These are phyloP conservation scores for Amaranthus palmeri DNA, from an alignment of 148 eudicot species.

Conservation along the genomic window DNA sequence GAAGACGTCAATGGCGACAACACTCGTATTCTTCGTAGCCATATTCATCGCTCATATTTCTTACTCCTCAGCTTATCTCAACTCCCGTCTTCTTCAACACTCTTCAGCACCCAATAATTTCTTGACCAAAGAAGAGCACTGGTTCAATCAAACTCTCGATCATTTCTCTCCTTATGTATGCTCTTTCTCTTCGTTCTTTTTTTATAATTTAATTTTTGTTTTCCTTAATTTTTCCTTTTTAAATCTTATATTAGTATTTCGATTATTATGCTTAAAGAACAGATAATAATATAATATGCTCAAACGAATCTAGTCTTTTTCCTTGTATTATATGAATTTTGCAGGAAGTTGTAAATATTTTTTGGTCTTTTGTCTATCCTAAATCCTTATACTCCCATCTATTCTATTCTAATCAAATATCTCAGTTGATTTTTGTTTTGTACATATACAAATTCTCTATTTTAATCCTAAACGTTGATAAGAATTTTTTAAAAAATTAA, in stretches of 20 bases:
- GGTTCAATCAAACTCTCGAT: slow-evolving; percentile 90
- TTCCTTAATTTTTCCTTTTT: neutral
- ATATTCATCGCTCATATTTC: slow-evolving; percentile 18
- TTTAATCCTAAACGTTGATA: too few species aligned
- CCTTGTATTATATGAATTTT: too few species aligned
- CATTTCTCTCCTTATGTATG: slow-evolving; percentile 77
- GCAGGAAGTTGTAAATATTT: too few species aligned
- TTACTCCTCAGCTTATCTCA: slow-evolving; percentile 26
- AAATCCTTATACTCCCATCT: too few species aligned
- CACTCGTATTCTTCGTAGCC: neutral
- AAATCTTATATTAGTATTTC: neutral
- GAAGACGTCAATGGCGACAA: too few species aligned
- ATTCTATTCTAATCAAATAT: too few species aligned
- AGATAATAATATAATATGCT: too few species aligned
- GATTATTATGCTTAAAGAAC: neutral
- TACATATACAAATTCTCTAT: too few species aligned
- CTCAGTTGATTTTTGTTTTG: too few species aligned
- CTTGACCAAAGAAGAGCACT: slow-evolving; percentile 54
- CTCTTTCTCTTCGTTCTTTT: slow-evolving; percentile 8
- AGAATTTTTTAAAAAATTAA: too few species aligned
- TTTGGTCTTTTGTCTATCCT: too few species aligned
- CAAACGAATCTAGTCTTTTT: too few species aligned
- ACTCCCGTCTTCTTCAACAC: slow-evolving; percentile 27
- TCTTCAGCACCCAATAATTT: slow-evolving; percentile 21
- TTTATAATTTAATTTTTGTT: neutral